Base-by-base conservation (phyloP, 768 basidiomycete genomes). In the Pleurotus sapidus region DNA sequence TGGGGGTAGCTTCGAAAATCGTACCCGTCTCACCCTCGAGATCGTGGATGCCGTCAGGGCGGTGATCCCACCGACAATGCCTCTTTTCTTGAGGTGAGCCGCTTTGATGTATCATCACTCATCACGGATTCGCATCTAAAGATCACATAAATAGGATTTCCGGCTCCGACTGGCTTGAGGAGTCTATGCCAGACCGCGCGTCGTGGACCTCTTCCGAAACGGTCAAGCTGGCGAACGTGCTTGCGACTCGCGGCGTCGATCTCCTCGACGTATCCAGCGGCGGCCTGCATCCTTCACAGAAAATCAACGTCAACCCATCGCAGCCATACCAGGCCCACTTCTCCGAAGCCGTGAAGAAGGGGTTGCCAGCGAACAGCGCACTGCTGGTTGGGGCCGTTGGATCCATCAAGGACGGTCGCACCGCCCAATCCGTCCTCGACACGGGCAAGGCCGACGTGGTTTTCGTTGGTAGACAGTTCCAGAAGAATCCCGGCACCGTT, bases 151-250 rank as follows among this genome's bases (percentile, higher is more conserved):
- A 24, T 45, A 84, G 85, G 18, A 70, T 93, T 20, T 87, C 86
- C 42, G 92, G 83, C 1, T 86, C 84, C 0, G 92, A 93, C 57
- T 89, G 89, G 86, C 71, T 89, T 6, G 84, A 86, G 61, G 76
- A 81, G 56, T 72, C 75, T 3, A 69, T 80, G 1, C 82, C 84
- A 0, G 71, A 86, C 57, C 82, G 87, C 59, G 78, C 79, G 9
- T 82, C 82, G 5, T 91, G 91, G 90, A 78, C 80, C 14, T 60
- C 80, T 1, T 83, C 88, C 65, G 91, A 93, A 65, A 89, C 86
- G 1, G 81, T 81, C 20, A 72, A 77, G 30, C 72, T 92, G 20
- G 81, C 84, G 2, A 71, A 75, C 15, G 78, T 85, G 60, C 77
- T 93, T 15, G 75, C 75, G 15, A 77, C 81, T 12, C 78, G 84